Base-by-base conservation (phyloP, 495 filamentous ascomycete species). In the Monascus purpureus region DNA sequence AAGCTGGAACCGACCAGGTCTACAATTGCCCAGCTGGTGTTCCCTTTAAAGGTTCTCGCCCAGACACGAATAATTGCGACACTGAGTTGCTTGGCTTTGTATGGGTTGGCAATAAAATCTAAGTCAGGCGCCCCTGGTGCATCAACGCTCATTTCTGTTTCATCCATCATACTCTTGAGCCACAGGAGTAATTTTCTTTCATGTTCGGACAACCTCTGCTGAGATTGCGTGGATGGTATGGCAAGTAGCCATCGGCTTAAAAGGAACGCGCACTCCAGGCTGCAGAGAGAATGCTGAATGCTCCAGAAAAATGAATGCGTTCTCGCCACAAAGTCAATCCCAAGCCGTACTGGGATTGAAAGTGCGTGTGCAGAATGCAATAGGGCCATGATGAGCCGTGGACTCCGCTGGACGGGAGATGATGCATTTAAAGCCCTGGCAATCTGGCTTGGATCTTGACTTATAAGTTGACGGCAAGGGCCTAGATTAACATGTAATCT, bases 141-240 rank as follows among this genome's bases (percentile, higher is more conserved):
- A 43, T 59, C 55, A 23, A 77, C 72, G 26, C 76, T 74, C 49
- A 80, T 76, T 38, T 80, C 75, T 6, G 79, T 82, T 59, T 84
- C 79, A 45, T 80, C 73, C 41, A 84, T 65, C 72, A 84, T 79
- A 41, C 70, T 75, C 32, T 75, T 72, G 23, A 84, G 65, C 63
- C 70, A 78, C 25, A 72, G 53, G 13, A 80, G 65, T 7, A 82
- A 58, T 37, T 71, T 72, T 31, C 60, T 60, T 47, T 84, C 79
- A 32, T 84, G 60, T 16, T 63, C 62, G 1, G 60, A 62, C 13
- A 67, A 39, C 24, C 55, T 47, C 29, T 64, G 62, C 24, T 65
- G 59, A 3, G 57, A 45, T 29, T 62, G 59, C 0, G 61, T 62
- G 6, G 50, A 39, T 9, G 67, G 65, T 13, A 70, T 61, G 6